A percentile compares a stretch with the other conserved stretches of the same genome.
Conservation (phyloP, 768 basidiomycete species). For the Tylopilus vinaceipallidus region DNA sequence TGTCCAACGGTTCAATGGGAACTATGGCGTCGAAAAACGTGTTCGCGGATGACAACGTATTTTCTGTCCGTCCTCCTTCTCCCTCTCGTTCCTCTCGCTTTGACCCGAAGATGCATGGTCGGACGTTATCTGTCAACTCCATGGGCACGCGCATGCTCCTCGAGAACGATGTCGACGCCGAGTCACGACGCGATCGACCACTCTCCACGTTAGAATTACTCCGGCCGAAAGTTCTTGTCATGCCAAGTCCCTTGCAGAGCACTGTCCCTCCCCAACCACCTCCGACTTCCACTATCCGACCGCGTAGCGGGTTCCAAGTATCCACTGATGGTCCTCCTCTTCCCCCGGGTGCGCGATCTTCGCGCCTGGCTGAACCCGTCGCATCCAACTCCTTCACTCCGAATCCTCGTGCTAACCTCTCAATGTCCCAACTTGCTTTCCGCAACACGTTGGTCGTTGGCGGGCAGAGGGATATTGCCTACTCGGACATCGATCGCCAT, state of each 20-base stretch:
- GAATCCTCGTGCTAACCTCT: slow-evolving; percentile 70
- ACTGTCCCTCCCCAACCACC: slow-evolving; percentile 34
- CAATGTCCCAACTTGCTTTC: slow-evolving; percentile 82
- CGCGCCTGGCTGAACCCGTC: slow-evolving; percentile 42
- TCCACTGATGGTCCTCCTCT: slow-evolving; percentile 66
- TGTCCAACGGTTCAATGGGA: slow-evolving; percentile 48
- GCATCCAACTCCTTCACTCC: slow-evolving; percentile 72
- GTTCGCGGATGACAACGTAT: slow-evolving; percentile 55
- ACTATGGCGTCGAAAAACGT: slow-evolving; percentile 34
- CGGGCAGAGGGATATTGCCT: slow-evolving; percentile 61
- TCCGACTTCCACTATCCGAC: slow-evolving; percentile 31
- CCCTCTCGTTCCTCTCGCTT: slow-evolving; percentile 64
- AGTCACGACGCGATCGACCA: slow-evolving; percentile 46
- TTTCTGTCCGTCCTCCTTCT: slow-evolving; percentile 65
- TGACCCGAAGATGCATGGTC: slow-evolving; percentile 74
- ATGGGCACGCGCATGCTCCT: slow-evolving; percentile 62
- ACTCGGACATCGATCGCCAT: slow-evolving; percentile 54
- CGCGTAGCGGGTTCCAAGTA: slow-evolving; percentile 59
- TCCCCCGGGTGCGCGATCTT: slow-evolving; percentile 67
- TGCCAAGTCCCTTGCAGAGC: slow-evolving; percentile 85
- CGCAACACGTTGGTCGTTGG: slow-evolving; percentile 74
- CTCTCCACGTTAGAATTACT: slow-evolving; percentile 78
- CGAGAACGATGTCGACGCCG: slow-evolving; percentile 47
- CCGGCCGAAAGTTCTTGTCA: slow-evolving; percentile 88
- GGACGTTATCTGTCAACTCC: slow-evolving; percentile 63